phyloP scores from a whole-genome alignment of 2,329 filamentous ascomycete genomes.

The Didymella lethalis region DNA sequence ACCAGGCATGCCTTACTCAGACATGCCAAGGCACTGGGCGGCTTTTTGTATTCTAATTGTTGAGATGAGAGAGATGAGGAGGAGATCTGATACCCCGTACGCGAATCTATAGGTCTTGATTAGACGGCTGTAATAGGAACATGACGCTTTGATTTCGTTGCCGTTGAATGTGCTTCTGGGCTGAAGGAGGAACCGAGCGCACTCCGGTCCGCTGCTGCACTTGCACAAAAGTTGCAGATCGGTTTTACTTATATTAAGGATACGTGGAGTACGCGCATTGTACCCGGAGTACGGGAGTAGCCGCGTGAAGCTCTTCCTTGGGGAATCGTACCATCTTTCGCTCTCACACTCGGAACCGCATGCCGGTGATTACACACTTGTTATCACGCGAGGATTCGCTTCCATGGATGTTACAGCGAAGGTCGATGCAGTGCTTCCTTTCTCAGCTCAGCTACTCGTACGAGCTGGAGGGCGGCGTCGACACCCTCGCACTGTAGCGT shows the following conservation, averaged over 20 bases:
- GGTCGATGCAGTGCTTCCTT: background rate
- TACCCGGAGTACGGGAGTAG: slow-evolving; percentile 6
- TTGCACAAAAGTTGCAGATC: background rate
- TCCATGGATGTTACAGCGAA: background rate
- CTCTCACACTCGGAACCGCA: background rate
- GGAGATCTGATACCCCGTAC: slow-evolving; percentile 45
- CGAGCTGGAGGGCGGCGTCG: background rate
- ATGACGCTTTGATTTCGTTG: background rate
- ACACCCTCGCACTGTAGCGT: background rate
- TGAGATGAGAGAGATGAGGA: slow-evolving; percentile 8
- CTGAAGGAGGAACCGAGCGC: background rate
- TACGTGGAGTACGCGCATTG: slow-evolving; percentile 6
- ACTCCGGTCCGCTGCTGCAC: background rate
- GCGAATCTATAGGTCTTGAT: slow-evolving; percentile 5
- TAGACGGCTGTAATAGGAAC: slow-evolving; percentile 9
- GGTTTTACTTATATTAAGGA: slow-evolving; percentile 7
- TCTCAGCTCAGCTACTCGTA: background rate
- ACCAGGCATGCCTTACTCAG: background rate
- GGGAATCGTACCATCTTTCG: slow-evolving; percentile 3
- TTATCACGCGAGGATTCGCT: background rate
- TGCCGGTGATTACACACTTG: too few species aligned
- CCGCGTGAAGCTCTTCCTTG: slow-evolving; percentile 1
- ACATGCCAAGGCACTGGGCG: slow-evolving; percentile 15
- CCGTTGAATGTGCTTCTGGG: background rate
- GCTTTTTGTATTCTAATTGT: slow-evolving; percentile 11